A percentile compares a stretch with the other conserved stretches of the same genome.
Evolutionary conservation across 1,284 basidiomycete species (phyloP).

Genomic region (Pascua sp.): DNA sequence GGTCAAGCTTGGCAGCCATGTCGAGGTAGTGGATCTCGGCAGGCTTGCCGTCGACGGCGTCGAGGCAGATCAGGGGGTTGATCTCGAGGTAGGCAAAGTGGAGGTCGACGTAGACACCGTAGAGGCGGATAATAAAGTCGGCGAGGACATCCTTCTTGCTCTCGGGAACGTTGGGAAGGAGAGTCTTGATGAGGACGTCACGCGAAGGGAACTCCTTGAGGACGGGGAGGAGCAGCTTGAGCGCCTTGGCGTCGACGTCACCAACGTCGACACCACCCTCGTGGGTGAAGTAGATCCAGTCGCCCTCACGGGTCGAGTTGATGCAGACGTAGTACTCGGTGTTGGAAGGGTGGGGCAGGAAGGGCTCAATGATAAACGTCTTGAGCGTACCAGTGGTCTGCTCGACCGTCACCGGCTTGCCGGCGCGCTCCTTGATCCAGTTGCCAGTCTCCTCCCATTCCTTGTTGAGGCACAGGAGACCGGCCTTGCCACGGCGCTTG

Average conservation of each 20-base stretch:
- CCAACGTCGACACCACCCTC: conserved; percentile 98
- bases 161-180: conserved; percentile 72
- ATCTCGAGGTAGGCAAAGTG: conserved; percentile 97
- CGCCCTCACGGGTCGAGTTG: conserved; percentile 90
- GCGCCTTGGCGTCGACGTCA: conserved; percentile 96
- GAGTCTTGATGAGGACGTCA: conserved; percentile 65
- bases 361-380: conserved; percentile 98
- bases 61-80: conserved; percentile 95
- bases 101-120: conserved; percentile 95
- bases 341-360: conserved; percentile 89
- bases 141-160: conserved; percentile 81
- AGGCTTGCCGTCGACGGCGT: conserved; percentile 67
- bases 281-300: conserved; percentile 97
- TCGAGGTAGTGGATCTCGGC: conserved; percentile 93
- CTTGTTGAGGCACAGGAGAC: conserved; percentile 91
- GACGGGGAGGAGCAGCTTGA: conserved; percentile 82
- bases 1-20: conserved; percentile 98
- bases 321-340: conserved; percentile 99
- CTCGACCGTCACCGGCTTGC: conserved; percentile 92
- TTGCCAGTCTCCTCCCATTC: conserved; percentile 76
- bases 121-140: conserved; percentile 92
- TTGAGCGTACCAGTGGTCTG: conserved; percentile 87
- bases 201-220: conserved; percentile 72
- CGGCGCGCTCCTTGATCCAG: conserved; percentile 87
- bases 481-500: conserved; percentile 98